phyloP scores from a whole-genome alignment of 2,329 filamentous ascomycete species.

The Davidsoniella virescens region DNA sequence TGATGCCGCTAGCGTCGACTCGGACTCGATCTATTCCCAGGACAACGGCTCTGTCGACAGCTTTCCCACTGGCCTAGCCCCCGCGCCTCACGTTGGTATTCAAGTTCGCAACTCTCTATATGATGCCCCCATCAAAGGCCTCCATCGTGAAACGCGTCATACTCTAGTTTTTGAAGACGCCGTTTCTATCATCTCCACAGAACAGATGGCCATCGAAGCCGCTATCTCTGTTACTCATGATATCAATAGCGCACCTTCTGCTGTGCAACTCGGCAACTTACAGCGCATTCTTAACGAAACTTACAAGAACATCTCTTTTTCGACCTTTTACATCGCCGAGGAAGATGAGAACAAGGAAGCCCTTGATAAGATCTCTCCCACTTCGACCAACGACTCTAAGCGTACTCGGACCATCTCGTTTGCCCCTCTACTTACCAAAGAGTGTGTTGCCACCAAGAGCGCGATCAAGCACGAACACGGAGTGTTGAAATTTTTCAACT shows the following conservation, averaged over 20 bases:
- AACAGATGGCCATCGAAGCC: no score
- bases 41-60: neutral
- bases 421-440: no score
- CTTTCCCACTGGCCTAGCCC: neutral
- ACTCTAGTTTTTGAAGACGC: neutral
- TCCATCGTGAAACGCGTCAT: neutral
- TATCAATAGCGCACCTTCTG: neutral
- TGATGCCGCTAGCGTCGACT: neutral
- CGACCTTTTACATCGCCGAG: no score
- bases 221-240: neutral
- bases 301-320: no score
- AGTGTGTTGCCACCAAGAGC: no score
- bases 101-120: neutral
- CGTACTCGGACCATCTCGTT: no score
- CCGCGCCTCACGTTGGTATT: neutral
- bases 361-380: no score
- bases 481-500: no score
- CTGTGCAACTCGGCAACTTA: neutral
- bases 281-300: constrained; percentile 1
- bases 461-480: no score
- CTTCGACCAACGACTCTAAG: no score
- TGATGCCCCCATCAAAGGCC: neutral
- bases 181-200: no score
- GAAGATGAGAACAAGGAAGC: no score
- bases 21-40: neutral